A percentile compares a stretch with the other conserved stretches of the same genome.
These are phyloP conservation scores for Reticulascus tulasneorum DNA, from an alignment of 2,329 filamentous ascomycete species.

Conservation along the genomic window DNA sequence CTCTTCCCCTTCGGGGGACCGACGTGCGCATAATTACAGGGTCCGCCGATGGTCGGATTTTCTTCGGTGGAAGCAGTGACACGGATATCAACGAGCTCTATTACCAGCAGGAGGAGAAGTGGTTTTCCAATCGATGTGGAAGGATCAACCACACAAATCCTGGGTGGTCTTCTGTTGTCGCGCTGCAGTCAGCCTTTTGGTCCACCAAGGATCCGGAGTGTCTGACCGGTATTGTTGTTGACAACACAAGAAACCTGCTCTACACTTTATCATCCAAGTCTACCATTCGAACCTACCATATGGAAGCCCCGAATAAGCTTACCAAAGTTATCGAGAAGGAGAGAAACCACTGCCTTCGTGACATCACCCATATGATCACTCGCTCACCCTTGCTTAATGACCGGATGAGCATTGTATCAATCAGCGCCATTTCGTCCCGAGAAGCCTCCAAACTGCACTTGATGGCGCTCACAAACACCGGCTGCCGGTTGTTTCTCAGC, in stretches of 20 bases:
- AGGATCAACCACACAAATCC: constrained; percentile 85
- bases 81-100: constrained; percentile 91
- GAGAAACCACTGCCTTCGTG: constrained; percentile 56
- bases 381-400: constrained; percentile 67
- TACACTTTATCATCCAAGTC: constrained; percentile 88
- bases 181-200: constrained; percentile 47
- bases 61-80: constrained; percentile 77
- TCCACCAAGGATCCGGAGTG: constrained; percentile 53
- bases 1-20: constrained; percentile 68
- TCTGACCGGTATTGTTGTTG: constrained; percentile 76
- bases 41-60: constrained; percentile 83
- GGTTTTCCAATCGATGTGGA: constrained; percentile 85
- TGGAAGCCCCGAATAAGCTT: constrained; percentile 63
- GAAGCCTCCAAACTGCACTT: constrained; percentile 83
- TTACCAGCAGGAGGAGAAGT: constrained; percentile 95
- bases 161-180: constrained; percentile 63
- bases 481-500: constrained; percentile 88
- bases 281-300: constrained; percentile 86
- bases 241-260: constrained; percentile 81
- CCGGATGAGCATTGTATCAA: constrained; percentile 71
- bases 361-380: constrained; percentile 83
- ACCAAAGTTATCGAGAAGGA: constrained; percentile 64
- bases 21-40: constrained; percentile 76
- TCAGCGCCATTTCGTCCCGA: constrained; percentile 75
- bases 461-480: constrained; percentile 85